Evolutionary conservation across 306 rosid genomes (phyloP), one percentile per base, ranked within the genome.

Genomic region (Vigna angularis): DNA sequence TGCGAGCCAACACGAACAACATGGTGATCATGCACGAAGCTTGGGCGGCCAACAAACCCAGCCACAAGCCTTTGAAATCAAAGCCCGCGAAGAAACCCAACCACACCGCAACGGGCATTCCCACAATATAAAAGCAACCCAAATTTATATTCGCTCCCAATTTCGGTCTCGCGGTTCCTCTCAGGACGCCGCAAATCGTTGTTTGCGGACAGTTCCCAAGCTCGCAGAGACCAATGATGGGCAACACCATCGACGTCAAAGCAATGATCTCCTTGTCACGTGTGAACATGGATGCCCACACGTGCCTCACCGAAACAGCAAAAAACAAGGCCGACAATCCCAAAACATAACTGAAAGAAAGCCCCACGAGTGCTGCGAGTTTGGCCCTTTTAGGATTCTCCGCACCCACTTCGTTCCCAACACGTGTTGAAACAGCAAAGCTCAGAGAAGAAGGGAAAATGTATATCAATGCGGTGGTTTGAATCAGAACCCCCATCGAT

Each of bases 181-280:
- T 83, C 83, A 95, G 49, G n/a, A 91, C 98, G 0, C 98, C 98
- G 22, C 98, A 95, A 7, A 87, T 88, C 0, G 98, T 91, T 4
- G 98, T 95, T 32, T 95, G 98, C 0, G 98, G 98, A 61, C 98
- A 95, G 55, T 95, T 95, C 18, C 98, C 98, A 0, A 95, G 89
- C 79, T 95, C 98, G 34, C 98, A 95, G 0, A 95, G 83, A 5
- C 98, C 98, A 4, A 92, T 88, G 1, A 95, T 89, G 0, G 98
- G 98, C 73, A 95, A 74, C 5, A 95, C 93, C 81, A 76, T 59
- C 0, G 93, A 77, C 0, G 98, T 95, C 69, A 95, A 42, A 15
- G 88, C 89, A 49, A 91, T 89, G 3, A 95, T 95, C 65, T 91
- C 78, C 4, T 50, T 22, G 20, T 95, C 98, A 10, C 40, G 36